Evolutionary conservation across 2,329 filamentous ascomycete genomes (phyloP), one percentile per base, ranked within the genome.

Genomic region (Penicillium frequentans): DNA sequence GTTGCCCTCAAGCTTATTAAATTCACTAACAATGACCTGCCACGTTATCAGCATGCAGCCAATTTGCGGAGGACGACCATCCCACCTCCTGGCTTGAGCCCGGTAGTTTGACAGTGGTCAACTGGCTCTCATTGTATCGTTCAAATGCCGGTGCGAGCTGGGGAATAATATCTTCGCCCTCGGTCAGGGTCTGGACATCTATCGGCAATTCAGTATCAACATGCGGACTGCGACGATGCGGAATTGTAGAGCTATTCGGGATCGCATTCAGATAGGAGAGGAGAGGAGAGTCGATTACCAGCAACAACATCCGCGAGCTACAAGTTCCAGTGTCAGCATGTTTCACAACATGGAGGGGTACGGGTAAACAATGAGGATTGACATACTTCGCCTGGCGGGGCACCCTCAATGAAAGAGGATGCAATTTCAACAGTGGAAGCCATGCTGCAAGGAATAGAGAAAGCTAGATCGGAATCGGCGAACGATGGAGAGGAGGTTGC

Each of bases 111-210:
- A 91, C 88, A 16, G 92, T 92, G 49, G 87, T 79, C 75, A 97
- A 90, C 77, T 99, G 95, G 76, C 93, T 89, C 77, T 99, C 93
- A 69, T 98, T 97, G 84, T 99, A 98, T 77, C 90, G 91, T 77
- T 93, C 83, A 74, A 96, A 96, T 0, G 95, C 92, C 0, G 92
- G 90, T 7, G 83, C 84, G 52, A 97, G 88, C 62, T 90, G 86
- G 58, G 86, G 79, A 54, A 93, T 79, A 60, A 95, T 80, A 54
- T 83, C 79, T 37, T 87, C 84, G 43, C 86, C 86, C 65, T 89
- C 86, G 60, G 92, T 91, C 44, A 99, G 83, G 50, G 86, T 83
- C 77, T 96, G 96, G 81, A 99, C 96, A 73, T 96, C 95, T 96
- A 75, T 60, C 37, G 51, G 48, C 33, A 31, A n/a, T 53, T 67